These are phyloP conservation scores for Pinus taeda DNA, from an alignment of 75 land plant species.

Conservation along the genomic window DNA sequence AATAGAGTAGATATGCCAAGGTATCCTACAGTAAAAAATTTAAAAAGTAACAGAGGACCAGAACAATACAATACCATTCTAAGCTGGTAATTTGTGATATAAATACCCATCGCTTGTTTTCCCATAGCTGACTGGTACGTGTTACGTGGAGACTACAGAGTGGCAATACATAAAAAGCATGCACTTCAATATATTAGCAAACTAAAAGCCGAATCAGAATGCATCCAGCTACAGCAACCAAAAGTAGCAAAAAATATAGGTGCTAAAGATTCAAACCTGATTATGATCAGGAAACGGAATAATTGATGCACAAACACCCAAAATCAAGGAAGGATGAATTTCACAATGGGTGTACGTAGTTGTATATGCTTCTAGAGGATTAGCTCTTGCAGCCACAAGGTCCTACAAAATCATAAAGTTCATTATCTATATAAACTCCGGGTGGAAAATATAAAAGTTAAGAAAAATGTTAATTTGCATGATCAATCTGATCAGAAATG, in stretches of 20 bases:
- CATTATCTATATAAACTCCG: neutral
- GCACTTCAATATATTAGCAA: neutral
- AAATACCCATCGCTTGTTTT: conserved; percentile 99
- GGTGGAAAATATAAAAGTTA: neutral
- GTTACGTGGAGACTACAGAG: conserved; percentile 94
- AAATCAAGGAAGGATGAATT: conserved; percentile 96
- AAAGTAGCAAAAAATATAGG: neutral
- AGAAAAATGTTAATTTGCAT: neutral
- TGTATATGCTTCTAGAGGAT: conserved; percentile 90
- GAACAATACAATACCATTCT: conserved; percentile 65
- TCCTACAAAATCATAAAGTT: conserved; percentile 50
- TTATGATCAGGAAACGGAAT: conserved; percentile 99
- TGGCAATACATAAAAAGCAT: neutral
- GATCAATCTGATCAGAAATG: no score
- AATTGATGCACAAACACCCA: conserved; percentile 99
- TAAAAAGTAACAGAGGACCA: no score
- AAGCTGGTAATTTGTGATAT: conserved; percentile 97
- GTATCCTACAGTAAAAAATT: conserved; percentile 60
- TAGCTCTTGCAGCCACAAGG: conserved; percentile 77
- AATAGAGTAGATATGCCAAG: conserved; percentile 88
- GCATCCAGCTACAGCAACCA: neutral
- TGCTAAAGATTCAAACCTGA: conserved; percentile 50
- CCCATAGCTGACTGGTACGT: conserved; percentile 99
- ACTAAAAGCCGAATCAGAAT: neutral
- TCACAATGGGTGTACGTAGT: conserved; percentile 98